A percentile compares a stretch with the other conserved stretches of the same genome.
Conservation (phyloP, 805 yeast species). For the Komagataella pastoris region DNA sequence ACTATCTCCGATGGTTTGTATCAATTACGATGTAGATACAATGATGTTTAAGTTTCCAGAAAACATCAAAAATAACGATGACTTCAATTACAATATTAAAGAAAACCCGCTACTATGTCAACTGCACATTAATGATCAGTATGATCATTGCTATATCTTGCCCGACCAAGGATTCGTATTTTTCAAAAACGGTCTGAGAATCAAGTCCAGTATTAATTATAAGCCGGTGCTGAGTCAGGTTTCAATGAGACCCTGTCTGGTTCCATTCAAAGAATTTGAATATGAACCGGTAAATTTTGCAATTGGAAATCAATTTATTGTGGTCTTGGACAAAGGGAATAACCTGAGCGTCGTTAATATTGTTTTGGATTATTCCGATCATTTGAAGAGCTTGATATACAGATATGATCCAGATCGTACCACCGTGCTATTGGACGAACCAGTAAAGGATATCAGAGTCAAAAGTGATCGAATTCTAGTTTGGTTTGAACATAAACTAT, state of each 20-base stretch:
- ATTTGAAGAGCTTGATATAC: neutral
- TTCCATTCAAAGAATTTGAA: neutral
- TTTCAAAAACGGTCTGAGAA: conserved; percentile 1
- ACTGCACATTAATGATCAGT: conserved; percentile 1
- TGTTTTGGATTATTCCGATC: neutral
- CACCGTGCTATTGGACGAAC: neutral
- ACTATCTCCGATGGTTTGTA: conserved; percentile 1
- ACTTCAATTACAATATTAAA: neutral
- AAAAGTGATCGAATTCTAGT: neutral
- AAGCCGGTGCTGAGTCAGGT: neutral
- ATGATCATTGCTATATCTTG: neutral
- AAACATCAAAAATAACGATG: neutral
- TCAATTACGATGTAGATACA: neutral
- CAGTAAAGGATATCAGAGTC: neutral
- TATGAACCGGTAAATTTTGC: neutral
- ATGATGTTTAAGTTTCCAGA: neutral
- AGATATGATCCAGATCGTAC: neutral
- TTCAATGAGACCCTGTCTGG: conserved; percentile 1
- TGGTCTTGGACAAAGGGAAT: neutral
- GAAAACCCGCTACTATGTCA: neutral
- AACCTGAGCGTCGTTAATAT: neutral
- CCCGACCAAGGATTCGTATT: conserved; percentile 1
- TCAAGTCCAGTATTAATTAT: neutral
- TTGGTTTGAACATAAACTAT: neutral
- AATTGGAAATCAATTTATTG: neutral